Evolutionary conservation across 371 early-diverging fungal species (phyloP), one percentile per base, ranked within the genome.

Genomic region (Mortierella sp.): DNA sequence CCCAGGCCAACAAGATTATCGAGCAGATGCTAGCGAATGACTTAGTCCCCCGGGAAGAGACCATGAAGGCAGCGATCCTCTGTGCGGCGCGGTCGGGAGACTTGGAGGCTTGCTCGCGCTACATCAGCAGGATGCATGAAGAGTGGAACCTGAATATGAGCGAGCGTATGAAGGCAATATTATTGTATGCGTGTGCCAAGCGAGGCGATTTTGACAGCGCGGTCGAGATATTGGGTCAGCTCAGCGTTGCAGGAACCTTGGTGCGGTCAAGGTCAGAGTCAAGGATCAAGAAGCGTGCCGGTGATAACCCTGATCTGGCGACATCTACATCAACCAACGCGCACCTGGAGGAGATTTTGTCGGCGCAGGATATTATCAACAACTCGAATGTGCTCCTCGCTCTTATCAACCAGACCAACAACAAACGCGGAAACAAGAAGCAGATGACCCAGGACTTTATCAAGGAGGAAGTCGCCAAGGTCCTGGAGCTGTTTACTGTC

Each of bases 21-120:
- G 75, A 75, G 3, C 38, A 71, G 48, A 85, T 85, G 86, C 72
- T 85, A 6, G 70, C 77, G 48, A 76, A 77, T n/a, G 70, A 80
- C 48, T 63, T 82, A 19, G 60, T 80, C 16, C 86, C 86, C 8
- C 65, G 77, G 52, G 82, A 81, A 48, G 75, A 77, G 42, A 82
- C 86, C 16, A 80, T 85, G 82, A 77, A 77, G 68, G 86, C 86
- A 1, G 80, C 76, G 19, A 79, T 85, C 60, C 47, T 85, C 26
- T 85, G 82, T 72, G 86, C 86, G 9, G 86, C 86, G 2, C 79
- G 80, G 4, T 82, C 86, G 0, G 86, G 86, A 1, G 82, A 85
- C 52, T 24, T 85, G 34, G 70, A 77, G 24, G 42, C 74, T 5
- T 85, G 86, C n/a, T 81, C 82, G 0, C 73, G 78, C 5, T 82